Conservation (phyloP, 306 rosid genomes). For the Glycine soja region DNA sequence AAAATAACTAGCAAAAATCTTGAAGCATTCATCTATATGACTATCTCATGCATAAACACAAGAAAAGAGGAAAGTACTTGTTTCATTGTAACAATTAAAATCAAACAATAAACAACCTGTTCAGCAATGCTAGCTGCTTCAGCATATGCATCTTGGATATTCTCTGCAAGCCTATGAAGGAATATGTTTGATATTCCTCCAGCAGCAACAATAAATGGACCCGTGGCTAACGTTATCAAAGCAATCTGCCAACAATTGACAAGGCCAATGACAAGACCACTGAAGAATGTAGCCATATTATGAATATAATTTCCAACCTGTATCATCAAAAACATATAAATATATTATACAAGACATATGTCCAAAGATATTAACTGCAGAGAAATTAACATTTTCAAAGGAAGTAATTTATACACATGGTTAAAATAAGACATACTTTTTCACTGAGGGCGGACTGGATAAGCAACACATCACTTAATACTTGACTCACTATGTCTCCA, state of each 20-base stretch:
- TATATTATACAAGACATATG: background rate
- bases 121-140: slow-evolving; percentile 99
- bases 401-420: background rate
- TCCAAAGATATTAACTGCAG: slow-evolving; percentile 16
- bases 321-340: slow-evolving; percentile 46
- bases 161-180: slow-evolving; percentile 99
- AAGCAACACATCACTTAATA: slow-evolving; percentile 95
- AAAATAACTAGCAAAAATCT: background rate
- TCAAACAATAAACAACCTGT: slow-evolving; percentile 67
- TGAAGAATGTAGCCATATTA: slow-evolving; percentile 98
- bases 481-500: slow-evolving; percentile 99
- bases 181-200: slow-evolving; percentile 99
- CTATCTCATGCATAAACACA: slow-evolving; percentile 3
- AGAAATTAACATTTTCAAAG: slow-evolving; percentile 25
- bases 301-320: slow-evolving; percentile 99
- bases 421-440: slow-evolving; percentile 64
- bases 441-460: slow-evolving; percentile 99
- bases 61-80: slow-evolving; percentile 31
- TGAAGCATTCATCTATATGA: slow-evolving; percentile 4
- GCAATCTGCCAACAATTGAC: slow-evolving; percentile 99
- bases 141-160: slow-evolving; percentile 99
- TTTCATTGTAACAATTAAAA: slow-evolving; percentile 11
- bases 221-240: slow-evolving; percentile 89
- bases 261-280: slow-evolving; percentile 94
- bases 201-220: slow-evolving; percentile 99